Conservation (phyloP, 2,329 filamentous ascomycete species). For the Talaromyces albobiverticillius region DNA sequence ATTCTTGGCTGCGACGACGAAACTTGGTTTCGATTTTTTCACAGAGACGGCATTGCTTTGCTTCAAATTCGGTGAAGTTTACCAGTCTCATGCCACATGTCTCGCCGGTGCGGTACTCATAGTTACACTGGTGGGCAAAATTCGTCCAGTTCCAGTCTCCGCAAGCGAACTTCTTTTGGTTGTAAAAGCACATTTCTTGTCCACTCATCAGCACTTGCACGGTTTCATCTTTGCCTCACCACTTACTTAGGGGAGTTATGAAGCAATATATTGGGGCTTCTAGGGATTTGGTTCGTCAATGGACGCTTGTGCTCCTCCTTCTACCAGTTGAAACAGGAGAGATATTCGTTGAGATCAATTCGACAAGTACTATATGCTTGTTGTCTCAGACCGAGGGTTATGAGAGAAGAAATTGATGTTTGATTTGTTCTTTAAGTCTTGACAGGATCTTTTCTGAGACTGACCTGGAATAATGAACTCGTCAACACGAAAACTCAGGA, state of each 20-base stretch:
- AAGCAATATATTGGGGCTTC: constrained; percentile 14
- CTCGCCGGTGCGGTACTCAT: constrained; percentile 93
- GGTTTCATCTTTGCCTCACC: constrained; percentile 20
- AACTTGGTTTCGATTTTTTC: constrained; percentile 84
- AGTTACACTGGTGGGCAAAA: constrained; percentile 89
- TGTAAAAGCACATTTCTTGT: constrained; percentile 87
- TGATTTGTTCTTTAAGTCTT: constrained; percentile 21
- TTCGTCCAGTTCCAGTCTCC: constrained; percentile 93
- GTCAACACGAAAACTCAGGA: constrained; percentile 26
- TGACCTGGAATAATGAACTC: constrained; percentile 23
- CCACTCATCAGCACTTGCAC: constrained; percentile 27
- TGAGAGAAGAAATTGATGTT: constrained; percentile 18
- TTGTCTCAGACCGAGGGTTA: constrained; percentile 23
- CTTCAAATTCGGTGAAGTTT: constrained; percentile 65
- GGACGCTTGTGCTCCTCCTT: constrained; percentile 22
- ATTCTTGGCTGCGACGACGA: constrained; percentile 71
- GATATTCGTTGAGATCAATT: constrained; percentile 23
- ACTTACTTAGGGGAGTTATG: constrained; percentile 30
- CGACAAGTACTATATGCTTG: constrained; percentile 16
- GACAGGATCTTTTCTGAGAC: constrained; percentile 31
- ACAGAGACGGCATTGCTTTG: constrained; percentile 75
- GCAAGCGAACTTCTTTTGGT: constrained; percentile 80
- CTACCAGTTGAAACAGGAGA: constrained; percentile 33
- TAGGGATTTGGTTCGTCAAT: constrained; percentile 11
- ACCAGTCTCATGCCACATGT: constrained; percentile 93